Evolutionary conservation across 768 basidiomycete genomes (phyloP).

Genomic region (Myochromella boudieri): DNA sequence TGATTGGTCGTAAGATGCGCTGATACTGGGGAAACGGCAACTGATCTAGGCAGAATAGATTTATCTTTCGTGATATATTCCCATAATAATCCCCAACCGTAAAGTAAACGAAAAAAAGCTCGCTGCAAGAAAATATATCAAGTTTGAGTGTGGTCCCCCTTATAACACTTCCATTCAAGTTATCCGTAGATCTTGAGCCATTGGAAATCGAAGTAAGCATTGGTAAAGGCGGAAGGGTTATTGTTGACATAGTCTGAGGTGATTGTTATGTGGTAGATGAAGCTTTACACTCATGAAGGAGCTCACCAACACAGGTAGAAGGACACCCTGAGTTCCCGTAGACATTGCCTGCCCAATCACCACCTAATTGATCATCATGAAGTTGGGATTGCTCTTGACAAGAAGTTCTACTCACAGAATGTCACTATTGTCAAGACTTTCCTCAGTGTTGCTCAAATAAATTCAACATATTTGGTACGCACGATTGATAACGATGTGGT

Average conservation of each 20-base stretch:
- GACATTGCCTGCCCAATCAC: constrained; percentile 55
- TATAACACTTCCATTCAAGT: no score
- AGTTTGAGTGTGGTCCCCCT: no score
- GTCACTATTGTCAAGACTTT: constrained; percentile 37
- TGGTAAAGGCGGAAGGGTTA: constrained; percentile 62
- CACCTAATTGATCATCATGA: constrained; percentile 34
- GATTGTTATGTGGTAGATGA: no score
- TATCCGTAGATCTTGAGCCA: constrained; percentile 45
- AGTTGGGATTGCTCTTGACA: not conserved
- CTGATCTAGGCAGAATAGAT: no score
- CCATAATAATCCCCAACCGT: no score
- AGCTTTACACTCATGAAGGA: no score
- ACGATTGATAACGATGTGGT: constrained; percentile 69
- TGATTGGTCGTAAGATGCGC: no score
- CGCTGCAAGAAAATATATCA: no score
- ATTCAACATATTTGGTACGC: constrained; percentile 16
- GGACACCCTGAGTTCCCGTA: constrained; percentile 53
- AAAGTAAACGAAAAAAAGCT: no score
- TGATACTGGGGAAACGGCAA: no score
- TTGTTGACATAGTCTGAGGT: constrained; percentile 69
- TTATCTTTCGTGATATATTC: no score
- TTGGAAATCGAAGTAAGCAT: constrained; percentile 74
- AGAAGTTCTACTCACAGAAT: constrained; percentile 46
- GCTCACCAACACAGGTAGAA: constrained; percentile 50
- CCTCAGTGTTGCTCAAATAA: not conserved